Base-by-base conservation (phyloP, 768 basidiomycete genomes). In the Trametes meyenii region DNA sequence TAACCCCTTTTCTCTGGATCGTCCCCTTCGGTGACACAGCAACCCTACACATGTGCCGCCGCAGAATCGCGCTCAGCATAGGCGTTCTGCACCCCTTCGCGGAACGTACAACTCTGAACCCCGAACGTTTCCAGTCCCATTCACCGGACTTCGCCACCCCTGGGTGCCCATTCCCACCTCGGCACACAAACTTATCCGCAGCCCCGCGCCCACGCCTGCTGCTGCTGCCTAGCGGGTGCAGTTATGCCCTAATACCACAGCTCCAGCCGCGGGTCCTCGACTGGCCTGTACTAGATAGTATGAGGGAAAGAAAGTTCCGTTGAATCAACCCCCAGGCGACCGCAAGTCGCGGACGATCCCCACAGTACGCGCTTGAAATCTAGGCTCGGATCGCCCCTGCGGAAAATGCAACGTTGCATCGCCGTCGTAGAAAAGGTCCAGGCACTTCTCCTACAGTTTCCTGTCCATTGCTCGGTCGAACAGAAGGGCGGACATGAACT, bases 401-500 rank as follows among this genome's bases (percentile, higher is more conserved):
- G 35, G 14, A 8, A 36, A 2, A 16, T 17, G 8, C 7, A 40
- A 38, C 21, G 36, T 19, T 36, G 2, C 19, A n/a, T 4, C 7
- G n/a, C 13, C 21, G 11, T 52, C 24, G 51, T 13, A 24, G 26
- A 7, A 13, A 14, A 13, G 51, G 51, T 38, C 51, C 24, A 7
- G 51, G 26, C 51, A 38, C 33, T 19, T 26, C 45, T 26, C 56
- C 21, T 33, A 33, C 8, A 33, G 29, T 42, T 39, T 23, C 23
- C 45, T n/a, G 36, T 57, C 48, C 56, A 24, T 24, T 23, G 17
- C 39, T 26, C 36, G 8, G 57, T 58, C 26, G 19, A 42, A 23
- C 35, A 39, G 57, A 58, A 19, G 46, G 40, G 50, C 57, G 57
- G 57, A 58, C 38, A 58, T 58, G 57, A 58, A 42, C 33, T n/a